A percentile compares a stretch with the other conserved stretches of the same genome.
Evolutionary conservation across 768 basidiomycete genomes (phyloP).

Genomic region (Sporobolomyces pararoseus): DNA sequence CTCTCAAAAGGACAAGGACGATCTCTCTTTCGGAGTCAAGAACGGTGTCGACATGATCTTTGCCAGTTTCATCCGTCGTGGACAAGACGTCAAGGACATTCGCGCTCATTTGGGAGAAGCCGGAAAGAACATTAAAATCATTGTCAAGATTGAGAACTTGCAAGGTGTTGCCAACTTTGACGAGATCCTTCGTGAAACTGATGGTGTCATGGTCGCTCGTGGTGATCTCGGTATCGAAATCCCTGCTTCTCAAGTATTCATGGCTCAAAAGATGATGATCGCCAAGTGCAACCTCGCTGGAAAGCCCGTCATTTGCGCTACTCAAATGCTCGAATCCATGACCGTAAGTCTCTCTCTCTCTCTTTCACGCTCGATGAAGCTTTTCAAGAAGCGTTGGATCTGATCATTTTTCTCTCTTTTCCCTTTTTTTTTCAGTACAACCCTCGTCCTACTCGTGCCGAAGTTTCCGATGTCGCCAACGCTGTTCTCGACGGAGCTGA

Average conservation of each 20-base stretch:
- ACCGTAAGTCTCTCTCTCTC: slow-evolving; percentile 38
- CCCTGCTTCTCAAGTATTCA: slow-evolving; percentile 97
- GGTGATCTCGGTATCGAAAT: slow-evolving; percentile 99
- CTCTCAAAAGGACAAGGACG: slow-evolving; percentile 96
- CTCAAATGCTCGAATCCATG: slow-evolving; percentile 87
- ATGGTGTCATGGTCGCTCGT: slow-evolving; percentile 99
- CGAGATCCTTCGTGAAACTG: slow-evolving; percentile 88
- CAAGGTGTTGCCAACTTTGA: slow-evolving; percentile 99
- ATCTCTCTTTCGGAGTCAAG: slow-evolving; percentile 88
- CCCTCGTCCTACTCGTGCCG: slow-evolving; percentile 96
- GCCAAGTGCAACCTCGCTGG: slow-evolving; percentile 97
- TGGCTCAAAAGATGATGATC: slow-evolving; percentile 99
- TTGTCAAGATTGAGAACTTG: slow-evolving; percentile 99
- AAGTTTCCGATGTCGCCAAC: slow-evolving; percentile 98
- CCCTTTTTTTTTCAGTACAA: slow-evolving; percentile 59
- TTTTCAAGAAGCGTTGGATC: not conserved
- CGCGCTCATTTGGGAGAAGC: slow-evolving; percentile 88
- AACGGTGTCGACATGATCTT: slow-evolving; percentile 99
- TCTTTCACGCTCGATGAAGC: not conserved
- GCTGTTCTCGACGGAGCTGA: slow-evolving; percentile 98
- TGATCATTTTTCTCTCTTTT: not conserved
- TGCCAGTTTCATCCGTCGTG: slow-evolving; percentile 96
- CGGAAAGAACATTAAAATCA: slow-evolving; percentile 94
- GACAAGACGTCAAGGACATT: slow-evolving; percentile 89
- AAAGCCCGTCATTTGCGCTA: slow-evolving; percentile 97